Evolutionary conservation across 208 protist genomes (phyloP).

Genomic region (Strigomonas galati): DNA sequence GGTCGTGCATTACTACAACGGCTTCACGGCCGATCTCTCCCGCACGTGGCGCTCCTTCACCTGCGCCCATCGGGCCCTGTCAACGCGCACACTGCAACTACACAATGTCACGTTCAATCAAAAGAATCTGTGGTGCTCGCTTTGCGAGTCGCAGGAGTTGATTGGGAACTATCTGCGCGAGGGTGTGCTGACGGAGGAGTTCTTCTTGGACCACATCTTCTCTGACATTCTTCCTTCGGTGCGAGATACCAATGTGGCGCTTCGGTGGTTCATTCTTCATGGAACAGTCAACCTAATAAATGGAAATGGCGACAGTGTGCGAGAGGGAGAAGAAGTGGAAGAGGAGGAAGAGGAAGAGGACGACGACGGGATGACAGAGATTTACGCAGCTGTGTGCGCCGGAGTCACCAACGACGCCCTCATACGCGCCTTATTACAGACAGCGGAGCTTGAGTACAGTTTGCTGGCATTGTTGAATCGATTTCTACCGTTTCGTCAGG

Average conservation of each 20-base stretch:
- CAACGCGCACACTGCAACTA: slow-evolving; percentile 73
- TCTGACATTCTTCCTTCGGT: slow-evolving; percentile 82
- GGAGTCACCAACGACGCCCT: slow-evolving; percentile 54
- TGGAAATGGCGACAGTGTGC: no score
- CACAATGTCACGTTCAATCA: slow-evolving; percentile 75
- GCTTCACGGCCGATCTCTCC: slow-evolving; percentile 93
- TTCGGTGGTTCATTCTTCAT: slow-evolving; percentile 96
- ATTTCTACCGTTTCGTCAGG: slow-evolving; percentile 85
- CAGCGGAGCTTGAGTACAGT: slow-evolving; percentile 94
- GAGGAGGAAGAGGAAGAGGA: not conserved
- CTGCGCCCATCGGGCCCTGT: slow-evolving; percentile 90
- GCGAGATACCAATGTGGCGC: slow-evolving; percentile 91
- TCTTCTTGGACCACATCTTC: slow-evolving; percentile 92
- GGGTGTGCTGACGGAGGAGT: slow-evolving; percentile 92
- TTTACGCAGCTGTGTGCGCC: slow-evolving; percentile 29
- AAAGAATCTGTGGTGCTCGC: slow-evolving; percentile 32
- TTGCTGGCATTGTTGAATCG: slow-evolving; percentile 86
- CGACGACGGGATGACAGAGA: not conserved
- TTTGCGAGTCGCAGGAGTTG: slow-evolving; percentile 38
- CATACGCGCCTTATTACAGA: slow-evolving; percentile 92
- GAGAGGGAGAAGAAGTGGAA: not conserved
- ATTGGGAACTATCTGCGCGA: slow-evolving; percentile 63
- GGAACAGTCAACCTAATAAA: slow-evolving; percentile 11
- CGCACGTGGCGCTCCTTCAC: slow-evolving; percentile 92
- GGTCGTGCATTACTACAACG: slow-evolving; percentile 98